Evolutionary conservation across 306 rosid genomes (phyloP).

Genomic region (Corylus americana): DNA sequence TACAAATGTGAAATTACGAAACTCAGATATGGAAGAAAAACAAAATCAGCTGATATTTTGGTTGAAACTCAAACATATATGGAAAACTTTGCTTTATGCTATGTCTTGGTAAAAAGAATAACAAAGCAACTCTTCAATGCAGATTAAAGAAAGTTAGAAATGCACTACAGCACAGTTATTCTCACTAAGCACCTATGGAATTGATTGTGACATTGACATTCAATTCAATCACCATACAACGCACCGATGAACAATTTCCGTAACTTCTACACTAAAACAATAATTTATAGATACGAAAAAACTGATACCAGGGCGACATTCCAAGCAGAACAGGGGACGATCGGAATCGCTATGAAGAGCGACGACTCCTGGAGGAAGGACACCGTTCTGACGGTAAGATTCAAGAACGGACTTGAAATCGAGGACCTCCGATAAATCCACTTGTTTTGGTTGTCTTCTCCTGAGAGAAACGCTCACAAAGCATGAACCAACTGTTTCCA

Average conservation of each 20-base stretch:
- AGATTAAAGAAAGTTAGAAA: background rate
- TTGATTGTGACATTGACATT: background rate
- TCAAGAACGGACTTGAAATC: conserved; percentile 70
- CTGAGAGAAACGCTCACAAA: conserved; percentile 34
- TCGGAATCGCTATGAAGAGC: conserved; percentile 36
- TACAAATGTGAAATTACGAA: background rate
- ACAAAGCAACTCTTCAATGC: background rate
- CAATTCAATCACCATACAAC: background rate
- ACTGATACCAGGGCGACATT: conserved; percentile 64
- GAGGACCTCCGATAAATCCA: conserved; percentile 76
- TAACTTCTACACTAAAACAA: background rate
- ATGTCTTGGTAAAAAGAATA: background rate
- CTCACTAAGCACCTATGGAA: background rate
- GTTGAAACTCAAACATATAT: background rate
- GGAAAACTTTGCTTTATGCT: background rate
- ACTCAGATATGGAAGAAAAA: background rate
- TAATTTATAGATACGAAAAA: background rate
- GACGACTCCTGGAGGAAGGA: conserved; percentile 53
- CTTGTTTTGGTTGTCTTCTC: conserved; percentile 65
- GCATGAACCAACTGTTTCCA: background rate
- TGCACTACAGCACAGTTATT: background rate
- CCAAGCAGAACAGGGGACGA: conserved; percentile 64
- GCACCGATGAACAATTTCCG: background rate
- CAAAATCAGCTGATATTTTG: background rate
- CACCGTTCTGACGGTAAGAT: conserved; percentile 39